Conservation (phyloP, 768 basidiomycete species). For the Macrolepiota dolichaula region DNA sequence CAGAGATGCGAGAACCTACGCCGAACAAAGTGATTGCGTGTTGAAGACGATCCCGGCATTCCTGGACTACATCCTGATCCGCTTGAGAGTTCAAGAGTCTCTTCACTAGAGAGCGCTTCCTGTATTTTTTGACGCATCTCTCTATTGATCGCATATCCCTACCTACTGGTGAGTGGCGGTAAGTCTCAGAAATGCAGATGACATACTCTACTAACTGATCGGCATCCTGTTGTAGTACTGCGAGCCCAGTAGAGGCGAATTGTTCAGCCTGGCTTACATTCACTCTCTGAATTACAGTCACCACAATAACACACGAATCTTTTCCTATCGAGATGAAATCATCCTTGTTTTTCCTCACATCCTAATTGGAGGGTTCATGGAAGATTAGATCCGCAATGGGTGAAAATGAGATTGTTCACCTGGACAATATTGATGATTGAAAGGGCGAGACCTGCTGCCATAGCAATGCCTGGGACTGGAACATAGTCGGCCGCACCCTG, state of each 20-base stretch:
- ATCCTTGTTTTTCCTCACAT: constrained; percentile 2
- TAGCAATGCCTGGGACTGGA: constrained; percentile 1
- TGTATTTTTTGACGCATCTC: not conserved
- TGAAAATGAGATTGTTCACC: not conserved
- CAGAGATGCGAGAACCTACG: not conserved
- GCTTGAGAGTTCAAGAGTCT: not conserved
- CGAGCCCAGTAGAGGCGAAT: not conserved
- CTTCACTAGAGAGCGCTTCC: not conserved
- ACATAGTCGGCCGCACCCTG: not conserved
- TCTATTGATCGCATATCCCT: not conserved
- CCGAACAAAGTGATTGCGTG: not conserved
- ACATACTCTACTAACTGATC: not conserved
- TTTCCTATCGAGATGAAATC: constrained; percentile 1
- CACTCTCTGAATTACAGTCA: not conserved
- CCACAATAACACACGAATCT: constrained; percentile 3
- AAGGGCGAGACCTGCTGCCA: constrained; percentile 1
- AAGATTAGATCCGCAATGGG: not conserved
- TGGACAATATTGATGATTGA: not conserved
- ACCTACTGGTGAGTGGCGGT: not conserved
- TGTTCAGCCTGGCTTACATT: not conserved
- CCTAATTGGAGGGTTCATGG: not conserved
- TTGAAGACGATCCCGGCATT: not conserved
- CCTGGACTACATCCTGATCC: not conserved
- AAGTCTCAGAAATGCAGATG: not conserved
- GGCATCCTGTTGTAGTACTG: not conserved